Base-by-base conservation (phyloP, 768 basidiomycete genomes). In the Lentinula sp. region DNA sequence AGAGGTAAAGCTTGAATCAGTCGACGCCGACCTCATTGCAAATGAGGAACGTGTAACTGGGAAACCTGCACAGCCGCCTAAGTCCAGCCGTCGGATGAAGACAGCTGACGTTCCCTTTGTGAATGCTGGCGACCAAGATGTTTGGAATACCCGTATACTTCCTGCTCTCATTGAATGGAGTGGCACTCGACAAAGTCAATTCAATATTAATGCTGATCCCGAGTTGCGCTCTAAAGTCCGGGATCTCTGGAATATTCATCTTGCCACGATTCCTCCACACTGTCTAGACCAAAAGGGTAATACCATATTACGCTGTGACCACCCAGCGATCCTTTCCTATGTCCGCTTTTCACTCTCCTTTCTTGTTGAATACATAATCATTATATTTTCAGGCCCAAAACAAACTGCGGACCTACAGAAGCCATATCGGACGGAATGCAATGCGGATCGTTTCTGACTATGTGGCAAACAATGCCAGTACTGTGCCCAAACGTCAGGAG, bases 11-110 rank as follows among this genome's bases (percentile, higher is more conserved):
- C 51, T 61, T 20, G 32, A 57, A 28, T 9, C 53, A 15, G 33
- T 28, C 16, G 48, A 62, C 18, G 61, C 33, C 33, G 46, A 62
- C 43, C n/a, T 20, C 10, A 62, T 62, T n/a, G 61, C 42, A 15
- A 23, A 46, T 5, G 43, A 62, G 41, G 54, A 57, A 35, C 61
- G 48, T 23, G 54, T 18, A 16, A 48, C 43, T 32, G 58, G 45
- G 16, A 46, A 59, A 20, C 35, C 39, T 4, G 46, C 58, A 8
- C 43, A 57, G 45, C 42, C 54, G 15, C 18, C 61, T 28, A 23
- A 16, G 5, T 13, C 3, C 12, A 9, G 28, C 10, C 15, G 15
- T 28, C 4, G 4, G 15, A 33, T 35, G 6, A 12, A 12, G 23
- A 9, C 3, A 13, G 13, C 20, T 37, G 16, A 52, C 16, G 13